A percentile compares a stretch with the other conserved stretches of the same genome.
phyloP scores from a whole-genome alignment of 192 early-diverging fungal genomes.

The Funneliformis mosseae region DNA sequence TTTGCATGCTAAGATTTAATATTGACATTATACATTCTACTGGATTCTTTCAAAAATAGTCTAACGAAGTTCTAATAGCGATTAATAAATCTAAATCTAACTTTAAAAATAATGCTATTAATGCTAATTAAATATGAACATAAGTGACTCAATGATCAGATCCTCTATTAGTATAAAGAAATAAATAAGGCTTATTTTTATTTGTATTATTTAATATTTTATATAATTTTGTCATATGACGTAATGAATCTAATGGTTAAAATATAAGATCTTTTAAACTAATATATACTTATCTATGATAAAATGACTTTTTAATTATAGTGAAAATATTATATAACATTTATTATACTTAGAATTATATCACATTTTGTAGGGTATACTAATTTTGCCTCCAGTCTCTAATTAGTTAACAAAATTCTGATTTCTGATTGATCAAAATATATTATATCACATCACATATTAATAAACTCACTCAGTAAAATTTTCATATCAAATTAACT shows the following conservation, averaged over 20 bases:
- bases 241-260: neutral
- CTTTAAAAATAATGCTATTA: neutral
- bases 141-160: neutral
- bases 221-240: neutral
- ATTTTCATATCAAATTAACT: too few relatives aligned
- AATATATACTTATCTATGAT: neutral
- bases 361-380: neutral
- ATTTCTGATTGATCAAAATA: too few relatives aligned
- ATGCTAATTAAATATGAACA: neutral
- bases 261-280: conserved; percentile 1
- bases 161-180: neutral
- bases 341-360: neutral
- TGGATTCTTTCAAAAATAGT: neutral
- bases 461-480: too few relatives aligned
- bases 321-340: neutral
- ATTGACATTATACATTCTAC: neutral
- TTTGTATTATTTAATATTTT: neutral
- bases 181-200: neutral
- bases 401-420: too few relatives aligned
- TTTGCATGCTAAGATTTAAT: neutral
- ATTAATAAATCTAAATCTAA: neutral
- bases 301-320: neutral
- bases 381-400: too few relatives aligned
- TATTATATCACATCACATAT: too few relatives aligned
- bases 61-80: neutral